Evolutionary conservation across 1,139 yeast species (phyloP), one percentile per base, ranked within the genome.

Genomic region (Debaryomyces sp.): DNA sequence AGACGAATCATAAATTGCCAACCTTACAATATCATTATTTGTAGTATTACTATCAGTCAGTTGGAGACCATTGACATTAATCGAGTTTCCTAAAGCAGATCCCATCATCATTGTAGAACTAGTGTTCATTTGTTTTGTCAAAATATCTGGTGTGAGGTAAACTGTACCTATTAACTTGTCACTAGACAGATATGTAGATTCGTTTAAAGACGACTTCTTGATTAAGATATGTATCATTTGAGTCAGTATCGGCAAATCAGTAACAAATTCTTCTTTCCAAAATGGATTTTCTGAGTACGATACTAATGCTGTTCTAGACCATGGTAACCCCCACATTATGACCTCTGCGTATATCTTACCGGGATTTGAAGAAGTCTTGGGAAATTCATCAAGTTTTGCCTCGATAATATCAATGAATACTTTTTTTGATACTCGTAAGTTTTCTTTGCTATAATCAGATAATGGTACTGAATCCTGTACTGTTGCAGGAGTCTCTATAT

Each of bases 271-370:
- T 58, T 87, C 92, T 60, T 87, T 84, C 89, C 92, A 87, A 61
- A 87, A 87, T 3, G 89, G 88, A 49, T 77, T 74, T 9, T 63
- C 58, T 0, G 78, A 65, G 48, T 74, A 71, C 34, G 71, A 66
- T 0, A 85, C 88, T 18, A 78, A 67, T 0, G 90, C 84, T 0
- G 92, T 85, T 57, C 86, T 71, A 39, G 85, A 84, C 89, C 89
- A 85, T 0, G 86, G 82, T 23, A 78, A 71, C 6, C 81, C 84
- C 90, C 91, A 86, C 67, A 85, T 73, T 10, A 77, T 67, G 3
- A 87, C 72, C 58, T 86, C 91, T 2, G 85, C 80, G 58, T 85
- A 87, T 15, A 85, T 60, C 53, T 77, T 73, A 2, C 73, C 66
- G 5, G 50, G 39, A 1, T 43, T 45, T 17, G 48, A 27, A 30